Percentiles rank a stretch among this genome's conserved stretches.
Evolutionary conservation across 495 filamentous ascomycete genomes (phyloP).

Genomic region (Podospora sp.): DNA sequence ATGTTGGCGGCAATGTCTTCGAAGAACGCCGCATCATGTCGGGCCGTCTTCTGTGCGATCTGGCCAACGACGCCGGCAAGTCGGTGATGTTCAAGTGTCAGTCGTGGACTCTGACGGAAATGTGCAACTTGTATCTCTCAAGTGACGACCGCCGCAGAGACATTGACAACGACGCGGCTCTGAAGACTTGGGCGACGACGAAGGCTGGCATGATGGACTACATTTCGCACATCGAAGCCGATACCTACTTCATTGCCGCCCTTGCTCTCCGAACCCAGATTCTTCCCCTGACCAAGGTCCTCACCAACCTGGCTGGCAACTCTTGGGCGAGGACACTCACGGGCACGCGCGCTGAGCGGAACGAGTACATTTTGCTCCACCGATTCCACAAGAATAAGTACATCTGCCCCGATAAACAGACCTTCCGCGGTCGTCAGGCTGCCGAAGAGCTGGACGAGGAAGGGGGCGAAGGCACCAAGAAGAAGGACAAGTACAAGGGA

Average conservation of each 20-base stretch:
- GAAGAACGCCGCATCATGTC: conserved; percentile 86
- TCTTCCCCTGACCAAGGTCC: conserved; percentile 87
- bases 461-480: conserved; percentile 66
- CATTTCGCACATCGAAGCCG: conserved; percentile 85
- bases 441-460: conserved; percentile 63
- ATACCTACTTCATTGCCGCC: conserved; percentile 94
- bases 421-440: conserved; percentile 66
- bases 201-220: conserved; percentile 91
- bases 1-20: conserved; percentile 84
- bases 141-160: conserved; percentile 72
- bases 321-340: conserved; percentile 96
- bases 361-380: conserved; percentile 98
- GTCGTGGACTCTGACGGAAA: conserved; percentile 96
- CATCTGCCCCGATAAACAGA: conserved; percentile 92
- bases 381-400: conserved; percentile 96
- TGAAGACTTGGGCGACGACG: conserved; percentile 84
- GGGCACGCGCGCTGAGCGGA: conserved; percentile 93
- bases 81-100: conserved; percentile 96
- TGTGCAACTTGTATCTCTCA: conserved; percentile 84
- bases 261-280: conserved; percentile 86
- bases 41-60: conserved; percentile 88
- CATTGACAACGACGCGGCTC: conserved; percentile 79
- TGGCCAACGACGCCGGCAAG: conserved; percentile 96
- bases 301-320: conserved; percentile 96
- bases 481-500: conserved; percentile 99